Evolutionary conservation across 257 asterid genomes (phyloP).

Genomic region (Ocimum tenuiflorum): DNA sequence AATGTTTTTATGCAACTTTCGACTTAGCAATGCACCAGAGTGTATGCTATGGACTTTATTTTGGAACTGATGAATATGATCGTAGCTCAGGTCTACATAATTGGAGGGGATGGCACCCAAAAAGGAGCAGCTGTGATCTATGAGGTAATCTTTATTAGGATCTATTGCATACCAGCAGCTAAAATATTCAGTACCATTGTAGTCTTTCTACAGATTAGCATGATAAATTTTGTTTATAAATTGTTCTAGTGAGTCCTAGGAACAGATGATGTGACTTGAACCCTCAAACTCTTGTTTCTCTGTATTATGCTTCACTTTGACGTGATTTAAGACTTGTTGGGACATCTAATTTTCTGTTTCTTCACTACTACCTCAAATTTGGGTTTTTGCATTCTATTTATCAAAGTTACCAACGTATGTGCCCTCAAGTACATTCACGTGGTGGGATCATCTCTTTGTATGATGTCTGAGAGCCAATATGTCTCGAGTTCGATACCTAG

Average conservation of each 20-base stretch:
- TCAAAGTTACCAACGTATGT: too few species aligned
- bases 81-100: slow-evolving; percentile 66
- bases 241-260: background rate
- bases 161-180: background rate
- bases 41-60: slow-evolving; percentile 8
- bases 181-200: background rate
- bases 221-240: background rate
- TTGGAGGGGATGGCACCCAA: slow-evolving; percentile 95
- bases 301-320: background rate
- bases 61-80: slow-evolving; percentile 22
- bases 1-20: slow-evolving; percentile 1
- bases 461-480: too few species aligned
- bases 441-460: too few species aligned
- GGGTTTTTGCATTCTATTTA: background rate
- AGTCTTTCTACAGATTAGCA: background rate
- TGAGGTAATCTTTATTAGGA: slow-evolving; percentile 42
- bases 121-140: slow-evolving; percentile 84
- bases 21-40: slow-evolving; percentile 6
- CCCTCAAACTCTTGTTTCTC: slow-evolving; percentile 9
- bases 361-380: slow-evolving; percentile 6
- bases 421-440: too few species aligned
- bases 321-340: background rate
- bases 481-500: too few species aligned
- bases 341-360: background rate
- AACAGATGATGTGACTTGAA: background rate